Evolutionary conservation across 768 basidiomycete species (phyloP), one percentile per base, ranked within the genome.

Genomic region (Pleurotus platypus): DNA sequence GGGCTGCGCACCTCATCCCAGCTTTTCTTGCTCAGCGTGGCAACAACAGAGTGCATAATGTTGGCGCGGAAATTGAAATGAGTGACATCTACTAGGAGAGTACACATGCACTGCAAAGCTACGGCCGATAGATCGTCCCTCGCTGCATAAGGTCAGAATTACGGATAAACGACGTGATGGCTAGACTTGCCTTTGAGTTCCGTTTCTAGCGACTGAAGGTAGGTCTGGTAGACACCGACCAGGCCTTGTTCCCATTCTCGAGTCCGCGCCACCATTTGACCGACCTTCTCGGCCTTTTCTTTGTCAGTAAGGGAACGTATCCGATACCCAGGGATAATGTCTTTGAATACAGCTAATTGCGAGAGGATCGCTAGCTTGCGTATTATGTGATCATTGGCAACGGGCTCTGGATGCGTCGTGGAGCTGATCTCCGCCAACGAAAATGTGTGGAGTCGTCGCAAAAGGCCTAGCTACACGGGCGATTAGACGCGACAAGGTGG

Each of bases 51-150:
- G 59, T 85, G 86, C 84, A 97, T 92, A 63, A 99, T 81, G 74
- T 98, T 97, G 62, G 84, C 79, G 46, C 91, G 85, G 70, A 98
- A 98, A 75, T 98, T 99, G 84, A 99, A 99, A 73, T 98, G 94
- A 12, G 92, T 90, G 60, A 86, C 84, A 66, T 92, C 87, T 16
- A 80, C 79, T 22, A 94, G 75, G 45, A 98, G 78, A 4, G 87
- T 87, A 72, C 94, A 95, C 81, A 98, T 88, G 71, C 88, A 92
- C 66, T 83, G 87, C 54, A 98, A 77, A 48, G 88, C 83, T 7
- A 86, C 70, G 53, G 87, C 84, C 22, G 84, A 77, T 15, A 94
- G 71, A 51, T 85, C 84, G 56, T 76, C 83, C 62, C 81, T 89
- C 38, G 75, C 87, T 93, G 61, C 37, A 6, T 42, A 54, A 18